phyloP scores from a whole-genome alignment of 1,139 yeast genomes.

The Candida sanyaensis region DNA sequence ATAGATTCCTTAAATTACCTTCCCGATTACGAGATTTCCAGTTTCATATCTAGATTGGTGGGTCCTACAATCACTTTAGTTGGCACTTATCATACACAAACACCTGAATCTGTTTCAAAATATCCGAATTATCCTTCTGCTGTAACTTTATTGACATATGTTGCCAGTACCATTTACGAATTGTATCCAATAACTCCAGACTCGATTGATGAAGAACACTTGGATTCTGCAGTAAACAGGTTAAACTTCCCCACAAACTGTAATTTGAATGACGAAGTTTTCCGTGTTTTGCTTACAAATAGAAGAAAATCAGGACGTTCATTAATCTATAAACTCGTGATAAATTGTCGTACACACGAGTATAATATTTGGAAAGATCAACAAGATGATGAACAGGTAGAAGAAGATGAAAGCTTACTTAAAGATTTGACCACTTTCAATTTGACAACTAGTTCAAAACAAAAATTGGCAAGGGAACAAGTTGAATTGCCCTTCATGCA shows the following conservation, averaged over 20 bases:
- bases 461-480: constrained; percentile 74
- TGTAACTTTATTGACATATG: constrained; percentile 52
- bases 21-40: constrained; percentile 45
- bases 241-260: constrained; percentile 48
- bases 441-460: constrained; percentile 71
- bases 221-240: constrained; percentile 40
- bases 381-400: constrained; percentile 24
- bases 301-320: constrained; percentile 87
- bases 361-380: constrained; percentile 40
- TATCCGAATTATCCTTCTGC: constrained; percentile 52
- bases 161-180: constrained; percentile 73
- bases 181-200: constrained; percentile 18
- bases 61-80: constrained; percentile 55
- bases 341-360: constrained; percentile 54
- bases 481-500: constrained; percentile 88
- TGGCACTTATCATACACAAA: constrained; percentile 61
- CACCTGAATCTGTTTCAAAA: constrained; percentile 28
- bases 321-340: constrained; percentile 51
- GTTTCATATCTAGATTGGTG: constrained; percentile 56
- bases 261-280: constrained; percentile 48
- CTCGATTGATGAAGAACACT: constrained; percentile 48
- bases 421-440: constrained; percentile 86
- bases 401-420: constrained; percentile 48
- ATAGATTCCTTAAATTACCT: constrained; percentile 74
- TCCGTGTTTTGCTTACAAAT: constrained; percentile 57